phyloP scores from a whole-genome alignment of 768 basidiomycete genomes.

The Termitomyces sp. region DNA sequence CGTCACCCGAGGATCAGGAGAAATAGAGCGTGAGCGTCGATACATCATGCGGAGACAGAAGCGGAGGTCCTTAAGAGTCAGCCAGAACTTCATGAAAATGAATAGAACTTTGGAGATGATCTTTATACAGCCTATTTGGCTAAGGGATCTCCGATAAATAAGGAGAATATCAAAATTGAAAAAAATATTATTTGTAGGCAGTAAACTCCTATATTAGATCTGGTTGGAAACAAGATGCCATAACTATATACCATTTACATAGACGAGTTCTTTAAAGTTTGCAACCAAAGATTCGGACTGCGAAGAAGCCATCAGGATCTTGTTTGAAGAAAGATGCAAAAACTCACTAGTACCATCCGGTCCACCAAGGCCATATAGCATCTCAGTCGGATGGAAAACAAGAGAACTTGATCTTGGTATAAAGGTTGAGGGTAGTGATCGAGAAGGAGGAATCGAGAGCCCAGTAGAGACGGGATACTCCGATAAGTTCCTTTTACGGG shows the following conservation, averaged over 20 bases:
- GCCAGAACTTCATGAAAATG: conserved; percentile 13
- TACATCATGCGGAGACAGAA: conserved; percentile 33
- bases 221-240: conserved; percentile 15
- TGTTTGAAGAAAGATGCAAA: neutral
- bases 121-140: neutral
- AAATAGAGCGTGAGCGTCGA: conserved; percentile 45
- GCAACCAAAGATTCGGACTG: conserved; percentile 56
- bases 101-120: neutral
- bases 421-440: conserved; percentile 49
- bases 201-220: conserved; percentile 8
- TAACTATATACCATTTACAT: conserved; percentile 16
- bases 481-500: conserved; percentile 33
- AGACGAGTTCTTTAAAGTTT: conserved; percentile 30
- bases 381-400: conserved; percentile 81
- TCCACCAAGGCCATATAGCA: conserved; percentile 73
- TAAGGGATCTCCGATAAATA: neutral
- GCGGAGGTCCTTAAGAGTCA: neutral
- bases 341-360: conserved; percentile 61
- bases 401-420: conserved; percentile 62
- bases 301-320: conserved; percentile 7
- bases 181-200: neutral
- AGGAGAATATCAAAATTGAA: neutral
- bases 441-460: conserved; percentile 48
- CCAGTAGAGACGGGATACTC: conserved; percentile 50
- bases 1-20: conserved; percentile 38